These are phyloP conservation scores for Fusarium sp. DNA, from an alignment of 2,329 filamentous ascomycete genomes.

Conservation along the genomic window DNA sequence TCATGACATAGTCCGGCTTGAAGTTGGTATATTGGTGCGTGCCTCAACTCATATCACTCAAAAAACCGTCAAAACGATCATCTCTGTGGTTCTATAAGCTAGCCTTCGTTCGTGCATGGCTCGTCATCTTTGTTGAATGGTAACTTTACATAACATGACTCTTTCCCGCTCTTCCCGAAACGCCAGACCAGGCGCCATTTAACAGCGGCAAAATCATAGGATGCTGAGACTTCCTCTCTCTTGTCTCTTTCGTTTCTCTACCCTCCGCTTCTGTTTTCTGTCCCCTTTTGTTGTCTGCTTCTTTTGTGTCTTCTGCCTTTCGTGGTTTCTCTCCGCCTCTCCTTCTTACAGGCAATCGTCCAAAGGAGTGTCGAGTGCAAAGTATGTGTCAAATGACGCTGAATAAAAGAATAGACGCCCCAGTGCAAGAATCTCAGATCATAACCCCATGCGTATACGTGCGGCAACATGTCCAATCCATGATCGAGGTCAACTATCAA, in stretches of 20 bases:
- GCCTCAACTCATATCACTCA: background rate
- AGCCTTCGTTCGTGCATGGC: conserved; percentile 30
- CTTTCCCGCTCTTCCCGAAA: conserved; percentile 44
- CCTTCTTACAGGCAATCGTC: conserved; percentile 12
- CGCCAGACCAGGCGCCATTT: conserved; percentile 45
- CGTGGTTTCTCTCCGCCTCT: background rate
- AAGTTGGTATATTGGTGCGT: background rate
- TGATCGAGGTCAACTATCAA: conserved; percentile 8
- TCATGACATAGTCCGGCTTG: background rate
- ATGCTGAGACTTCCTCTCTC: conserved; percentile 31
- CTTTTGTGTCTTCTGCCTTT: background rate
- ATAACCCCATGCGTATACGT: conserved; percentile 37
- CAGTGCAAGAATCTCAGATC: conserved; percentile 36
- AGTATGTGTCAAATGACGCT: conserved; percentile 30
- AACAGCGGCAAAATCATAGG: conserved; percentile 31
- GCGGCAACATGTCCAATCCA: conserved; percentile 24
- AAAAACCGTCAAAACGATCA: background rate
- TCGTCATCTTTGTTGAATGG: conserved; percentile 37
- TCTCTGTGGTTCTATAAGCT: conserved; percentile 33
- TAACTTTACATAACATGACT: conserved; percentile 43
- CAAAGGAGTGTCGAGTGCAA: conserved; percentile 36
- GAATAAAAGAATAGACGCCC: conserved; percentile 37
- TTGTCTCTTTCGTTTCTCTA: conserved; percentile 12
- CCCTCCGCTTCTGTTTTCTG: background rate
- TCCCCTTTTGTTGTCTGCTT: background rate